Percentiles rank a stretch among this genome's conserved stretches.
phyloP scores from a whole-genome alignment of 2,329 filamentous ascomycete genomes.

The Botrytis fragariae region DNA sequence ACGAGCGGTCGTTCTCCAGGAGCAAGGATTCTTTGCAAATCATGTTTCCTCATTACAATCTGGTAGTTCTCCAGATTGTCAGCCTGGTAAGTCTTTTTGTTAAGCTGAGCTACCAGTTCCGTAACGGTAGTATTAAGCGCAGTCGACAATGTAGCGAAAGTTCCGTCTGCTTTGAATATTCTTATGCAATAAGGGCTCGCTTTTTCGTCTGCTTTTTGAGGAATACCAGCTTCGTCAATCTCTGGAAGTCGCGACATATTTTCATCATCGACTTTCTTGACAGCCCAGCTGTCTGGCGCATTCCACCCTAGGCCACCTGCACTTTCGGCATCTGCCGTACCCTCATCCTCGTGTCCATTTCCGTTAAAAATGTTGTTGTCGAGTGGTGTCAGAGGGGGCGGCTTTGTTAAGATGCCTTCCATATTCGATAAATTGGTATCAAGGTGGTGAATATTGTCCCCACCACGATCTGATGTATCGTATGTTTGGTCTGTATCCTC shows the following conservation, averaged over 20 bases:
- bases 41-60: conserved; percentile 91
- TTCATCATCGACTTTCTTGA: conserved; percentile 70
- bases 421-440: conserved; percentile 89
- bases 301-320: conserved; percentile 67
- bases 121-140: conserved; percentile 78
- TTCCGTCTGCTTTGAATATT: conserved; percentile 89
- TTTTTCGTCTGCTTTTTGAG: conserved; percentile 71
- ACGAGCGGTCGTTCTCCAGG: conserved; percentile 78
- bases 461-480: conserved; percentile 29
- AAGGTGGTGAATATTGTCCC: conserved; percentile 59
- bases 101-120: conserved; percentile 84
- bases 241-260: conserved; percentile 56
- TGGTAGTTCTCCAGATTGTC: conserved; percentile 93
- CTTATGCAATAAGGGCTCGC: conserved; percentile 83
- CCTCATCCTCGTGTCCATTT: conserved; percentile 45
- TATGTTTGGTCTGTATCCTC: conserved; percentile 56
- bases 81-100: conserved; percentile 90
- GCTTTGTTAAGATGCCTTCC: conserved; percentile 81
- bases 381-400: conserved; percentile 68
- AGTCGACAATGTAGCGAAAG: conserved; percentile 89
- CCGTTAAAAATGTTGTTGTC: conserved; percentile 51
- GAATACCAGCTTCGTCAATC: conserved; percentile 64
- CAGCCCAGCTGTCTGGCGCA: conserved; percentile 94
- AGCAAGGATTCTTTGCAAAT: conserved; percentile 77
- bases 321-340: conserved; percentile 33